Base-by-base conservation (phyloP, 2,329 filamentous ascomycete species). In the Phaeosphaeriaceae sp. region DNA sequence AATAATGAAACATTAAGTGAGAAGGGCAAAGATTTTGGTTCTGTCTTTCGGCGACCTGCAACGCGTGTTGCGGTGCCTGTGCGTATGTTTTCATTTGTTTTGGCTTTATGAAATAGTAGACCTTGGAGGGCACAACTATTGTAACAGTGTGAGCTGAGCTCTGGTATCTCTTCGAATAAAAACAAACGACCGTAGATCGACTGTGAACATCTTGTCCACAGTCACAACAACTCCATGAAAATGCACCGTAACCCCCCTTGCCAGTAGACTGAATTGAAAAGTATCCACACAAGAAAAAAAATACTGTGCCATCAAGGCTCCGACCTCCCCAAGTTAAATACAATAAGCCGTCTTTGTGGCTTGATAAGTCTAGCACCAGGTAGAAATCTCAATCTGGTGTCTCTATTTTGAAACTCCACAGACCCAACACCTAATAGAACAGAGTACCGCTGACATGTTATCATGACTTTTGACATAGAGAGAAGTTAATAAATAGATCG, bases 101-200 rank as follows among this genome's bases (percentile, higher is more conserved):
- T 56, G 52, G 55, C 54, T 28, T 35, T 17, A 4, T 21, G 17
- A 54, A 48, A 26, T 41, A 39, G 47, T 33, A 46, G 52, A 61
- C 52, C 54, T 59, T 59, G 62, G 42, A 15, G 40, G 54, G 54
- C 57, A 50, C 57, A 50, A 60, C 61, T 68, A 70, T 64, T 26
- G 61, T 50, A 68, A 71, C 64, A 70, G 44, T 66, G 54, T 69
- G 63, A 67, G 66, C 61, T 60, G 53, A 46, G 67, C 68, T 70
- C 69, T 72, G 70, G 70, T 73, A 73, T 73, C 70, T 68, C 64
- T 58, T 51, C 50, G 52, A 58, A 55, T 47, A 42, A 67, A 61
- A 56, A 44, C 37, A 54, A 64, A 66, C 56, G 58, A 67, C 54
- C 39, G 64, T 63, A 48, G 59, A 59, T 51, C n/a, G 58, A 62